Evolutionary conservation across 2,329 filamentous ascomycete species (phyloP).

Genomic region (Botryotinia globosa): DNA sequence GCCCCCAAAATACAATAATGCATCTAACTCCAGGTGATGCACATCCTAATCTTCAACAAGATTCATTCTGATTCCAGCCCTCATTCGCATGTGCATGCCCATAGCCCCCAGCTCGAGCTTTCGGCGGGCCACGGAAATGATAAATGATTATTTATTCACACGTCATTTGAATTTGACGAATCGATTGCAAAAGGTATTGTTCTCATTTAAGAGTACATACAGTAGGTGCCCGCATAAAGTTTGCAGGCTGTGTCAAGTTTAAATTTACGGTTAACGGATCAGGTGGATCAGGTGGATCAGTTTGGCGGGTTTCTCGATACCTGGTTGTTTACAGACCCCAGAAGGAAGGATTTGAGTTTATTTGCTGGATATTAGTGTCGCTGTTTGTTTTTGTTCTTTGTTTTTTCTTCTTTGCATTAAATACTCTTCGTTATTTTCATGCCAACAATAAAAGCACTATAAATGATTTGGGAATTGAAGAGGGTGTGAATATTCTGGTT

Average conservation of each 20-base stretch:
- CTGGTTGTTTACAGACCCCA: background rate
- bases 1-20: background rate
- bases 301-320: background rate
- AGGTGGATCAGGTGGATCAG: background rate
- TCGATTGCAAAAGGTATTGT: background rate
- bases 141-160: background rate
- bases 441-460: background rate
- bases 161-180: background rate
- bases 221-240: background rate
- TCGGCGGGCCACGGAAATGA: background rate
- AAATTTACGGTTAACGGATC: background rate
- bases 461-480: background rate
- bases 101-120: conserved; percentile 3
- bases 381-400: background rate
- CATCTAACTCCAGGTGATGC: background rate
- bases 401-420: background rate
- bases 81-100: background rate
- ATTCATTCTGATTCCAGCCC: conserved; percentile 9
- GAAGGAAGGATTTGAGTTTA: background rate
- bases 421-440: background rate
- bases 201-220: background rate
- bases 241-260: background rate
- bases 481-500: background rate
- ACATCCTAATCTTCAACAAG: conserved; percentile 7
- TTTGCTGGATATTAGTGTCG: background rate